Conservation (phyloP, 306 rosid genomes). For the Acacia melanoxylon region DNA sequence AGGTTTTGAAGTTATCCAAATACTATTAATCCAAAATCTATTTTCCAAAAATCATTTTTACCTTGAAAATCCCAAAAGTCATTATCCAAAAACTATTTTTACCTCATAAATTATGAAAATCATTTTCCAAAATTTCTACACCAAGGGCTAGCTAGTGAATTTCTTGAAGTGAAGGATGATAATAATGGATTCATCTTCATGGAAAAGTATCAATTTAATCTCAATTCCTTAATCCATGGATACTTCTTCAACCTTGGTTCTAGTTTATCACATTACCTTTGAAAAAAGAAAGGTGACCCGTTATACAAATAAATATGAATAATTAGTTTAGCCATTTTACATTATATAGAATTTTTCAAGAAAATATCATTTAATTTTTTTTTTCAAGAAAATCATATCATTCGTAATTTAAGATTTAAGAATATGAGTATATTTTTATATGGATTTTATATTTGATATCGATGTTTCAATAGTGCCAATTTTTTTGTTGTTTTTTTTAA, state of each 20-base stretch:
- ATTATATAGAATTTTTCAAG: no score
- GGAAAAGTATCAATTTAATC: neutral
- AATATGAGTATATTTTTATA: neutral
- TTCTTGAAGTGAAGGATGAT: neutral
- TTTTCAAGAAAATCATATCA: neutral
- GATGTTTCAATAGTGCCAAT: neutral
- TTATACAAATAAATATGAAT: neutral
- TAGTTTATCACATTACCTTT: neutral
- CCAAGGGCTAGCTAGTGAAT: no score
- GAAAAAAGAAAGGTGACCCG: neutral
- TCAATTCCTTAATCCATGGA: neutral
- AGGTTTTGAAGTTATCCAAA: no score
- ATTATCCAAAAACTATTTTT: no score
- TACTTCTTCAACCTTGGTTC: neutral
- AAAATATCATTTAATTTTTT: no score
- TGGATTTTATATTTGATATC: neutral
- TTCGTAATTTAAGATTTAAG: neutral
- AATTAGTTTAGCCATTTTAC: no score
- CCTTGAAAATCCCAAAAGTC: no score
- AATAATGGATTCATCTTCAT: neutral
- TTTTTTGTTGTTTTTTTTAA: neutral
- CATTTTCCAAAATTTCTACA: no score
- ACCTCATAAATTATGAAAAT: no score
- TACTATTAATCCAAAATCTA: no score
- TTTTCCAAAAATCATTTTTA: no score